Percentiles rank a stretch among this genome's conserved stretches.
phyloP scores from a whole-genome alignment of 1,139 yeast genomes.

The Scheffersomyces stambukii region DNA sequence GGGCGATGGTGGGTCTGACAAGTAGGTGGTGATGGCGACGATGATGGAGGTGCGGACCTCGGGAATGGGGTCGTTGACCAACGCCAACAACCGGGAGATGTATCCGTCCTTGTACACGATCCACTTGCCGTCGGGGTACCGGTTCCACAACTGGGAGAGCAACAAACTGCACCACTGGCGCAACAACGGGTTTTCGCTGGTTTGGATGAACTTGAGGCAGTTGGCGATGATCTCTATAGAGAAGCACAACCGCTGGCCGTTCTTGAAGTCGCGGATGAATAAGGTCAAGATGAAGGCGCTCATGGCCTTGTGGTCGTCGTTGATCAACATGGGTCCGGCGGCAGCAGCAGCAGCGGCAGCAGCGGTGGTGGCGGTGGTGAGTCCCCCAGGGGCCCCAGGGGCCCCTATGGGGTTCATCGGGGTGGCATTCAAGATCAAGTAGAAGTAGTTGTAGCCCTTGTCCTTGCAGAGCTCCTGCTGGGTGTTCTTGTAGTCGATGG shows the following conservation, averaged over 20 bases:
- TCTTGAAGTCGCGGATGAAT: constrained; percentile 73
- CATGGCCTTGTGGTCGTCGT: constrained; percentile 91
- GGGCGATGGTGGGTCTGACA: constrained; percentile 9
- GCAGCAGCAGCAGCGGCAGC: constrained; percentile 11
- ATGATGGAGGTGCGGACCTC: constrained; percentile 89
- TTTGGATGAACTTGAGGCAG: constrained; percentile 60
- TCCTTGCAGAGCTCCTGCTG: constrained; percentile 92
- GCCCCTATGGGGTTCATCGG: constrained; percentile 24
- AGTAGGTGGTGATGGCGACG: constrained; percentile 65
- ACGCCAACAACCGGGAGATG: constrained; percentile 49
- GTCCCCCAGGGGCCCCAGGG: constrained; percentile 24
- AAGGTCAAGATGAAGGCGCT: constrained; percentile 85
- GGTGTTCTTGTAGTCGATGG: constrained; percentile 85
- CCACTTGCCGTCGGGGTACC: constrained; percentile 73
- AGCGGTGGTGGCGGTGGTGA: constrained; percentile 10
- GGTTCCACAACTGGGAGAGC: constrained; percentile 72
- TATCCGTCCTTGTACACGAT: constrained; percentile 65
- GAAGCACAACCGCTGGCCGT: constrained; percentile 78
- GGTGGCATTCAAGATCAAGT: constrained; percentile 55
- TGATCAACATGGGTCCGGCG: constrained; percentile 29
- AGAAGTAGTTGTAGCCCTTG: constrained; percentile 84
- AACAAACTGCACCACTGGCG: constrained; percentile 90
- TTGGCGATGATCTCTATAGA: constrained; percentile 69
- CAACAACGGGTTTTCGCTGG: constrained; percentile 77
- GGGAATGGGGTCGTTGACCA: constrained; percentile 86